phyloP scores from a whole-genome alignment of 495 filamentous ascomycete genomes.

The Amorphotheca resinae region DNA sequence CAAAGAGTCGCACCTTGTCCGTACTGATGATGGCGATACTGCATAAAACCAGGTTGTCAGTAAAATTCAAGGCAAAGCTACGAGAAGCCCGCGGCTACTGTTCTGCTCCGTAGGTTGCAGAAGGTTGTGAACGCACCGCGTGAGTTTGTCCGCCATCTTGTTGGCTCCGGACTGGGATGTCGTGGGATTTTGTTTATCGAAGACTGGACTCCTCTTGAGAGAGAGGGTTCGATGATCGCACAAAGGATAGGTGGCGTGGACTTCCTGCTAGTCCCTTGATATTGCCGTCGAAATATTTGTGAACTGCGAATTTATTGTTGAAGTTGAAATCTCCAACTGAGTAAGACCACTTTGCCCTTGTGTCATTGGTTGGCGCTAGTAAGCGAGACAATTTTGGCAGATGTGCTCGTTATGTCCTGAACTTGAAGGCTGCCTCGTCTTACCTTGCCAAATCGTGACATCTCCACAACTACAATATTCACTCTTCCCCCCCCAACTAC shows the following conservation, averaged over 20 bases:
- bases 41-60: constrained; percentile 10
- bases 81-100: background rate
- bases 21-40: constrained; percentile 96
- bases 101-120: background rate
- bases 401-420: background rate
- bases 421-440: background rate
- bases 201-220: too few species aligned
- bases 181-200: too few species aligned
- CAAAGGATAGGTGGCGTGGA: too few species aligned
- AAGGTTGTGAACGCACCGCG: constrained; percentile 41
- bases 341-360: background rate
- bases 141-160: constrained; percentile 74
- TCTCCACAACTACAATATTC: constrained; percentile 1
- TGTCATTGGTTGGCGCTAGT: background rate
- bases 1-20: constrained; percentile 60
- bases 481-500: background rate
- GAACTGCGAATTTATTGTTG: background rate
- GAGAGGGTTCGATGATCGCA: too few species aligned
- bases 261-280: too few species aligned
- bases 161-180: too few species aligned
- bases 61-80: background rate
- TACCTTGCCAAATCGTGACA: background rate
- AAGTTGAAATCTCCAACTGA: background rate
- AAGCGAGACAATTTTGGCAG: background rate
- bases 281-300: background rate